Conservation (phyloP, 164 flowering plant genomes). For the Stephania cephalantha region DNA sequence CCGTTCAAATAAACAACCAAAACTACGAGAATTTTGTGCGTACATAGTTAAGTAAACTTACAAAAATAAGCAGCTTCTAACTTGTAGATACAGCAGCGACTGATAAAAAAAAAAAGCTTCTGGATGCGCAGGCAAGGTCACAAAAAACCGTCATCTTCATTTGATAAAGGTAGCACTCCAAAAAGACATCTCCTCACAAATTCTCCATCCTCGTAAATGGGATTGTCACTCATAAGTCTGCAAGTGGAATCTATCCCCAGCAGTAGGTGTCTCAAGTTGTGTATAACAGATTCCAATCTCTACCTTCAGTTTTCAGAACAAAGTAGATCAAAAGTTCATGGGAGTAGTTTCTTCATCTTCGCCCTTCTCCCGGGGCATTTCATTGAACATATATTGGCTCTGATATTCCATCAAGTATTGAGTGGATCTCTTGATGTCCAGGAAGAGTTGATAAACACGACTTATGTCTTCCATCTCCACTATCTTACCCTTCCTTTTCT, state of each 20-base stretch:
- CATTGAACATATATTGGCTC: slow-evolving; percentile 80
- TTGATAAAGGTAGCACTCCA: not conserved
- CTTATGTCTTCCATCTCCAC: slow-evolving; percentile 79
- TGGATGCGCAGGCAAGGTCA: not conserved
- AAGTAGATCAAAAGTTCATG: slow-evolving; percentile 30
- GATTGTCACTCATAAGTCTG: not conserved
- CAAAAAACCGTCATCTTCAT: not conserved
- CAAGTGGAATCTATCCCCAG: not conserved
- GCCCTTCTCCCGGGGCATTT: slow-evolving; percentile 40
- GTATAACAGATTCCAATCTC: not conserved
- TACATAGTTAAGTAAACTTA: not conserved
- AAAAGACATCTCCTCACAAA: not conserved
- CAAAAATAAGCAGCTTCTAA: not conserved
- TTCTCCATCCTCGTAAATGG: not conserved
- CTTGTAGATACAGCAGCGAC: not conserved
- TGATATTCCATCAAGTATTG: slow-evolving; percentile 91
- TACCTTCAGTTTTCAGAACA: not conserved
- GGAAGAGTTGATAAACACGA: slow-evolving; percentile 68
- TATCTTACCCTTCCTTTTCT: slow-evolving; percentile 73
- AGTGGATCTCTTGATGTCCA: slow-evolving; percentile 84
- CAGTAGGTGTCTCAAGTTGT: not conserved
- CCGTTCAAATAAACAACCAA: not conserved
- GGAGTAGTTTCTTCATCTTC: slow-evolving; percentile 41
- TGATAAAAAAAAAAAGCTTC: not conserved
- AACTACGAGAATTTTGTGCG: not conserved